These are phyloP conservation scores for Strobilomyces echinocephalus DNA, from an alignment of 768 basidiomycete species.

Conservation along the genomic window DNA sequence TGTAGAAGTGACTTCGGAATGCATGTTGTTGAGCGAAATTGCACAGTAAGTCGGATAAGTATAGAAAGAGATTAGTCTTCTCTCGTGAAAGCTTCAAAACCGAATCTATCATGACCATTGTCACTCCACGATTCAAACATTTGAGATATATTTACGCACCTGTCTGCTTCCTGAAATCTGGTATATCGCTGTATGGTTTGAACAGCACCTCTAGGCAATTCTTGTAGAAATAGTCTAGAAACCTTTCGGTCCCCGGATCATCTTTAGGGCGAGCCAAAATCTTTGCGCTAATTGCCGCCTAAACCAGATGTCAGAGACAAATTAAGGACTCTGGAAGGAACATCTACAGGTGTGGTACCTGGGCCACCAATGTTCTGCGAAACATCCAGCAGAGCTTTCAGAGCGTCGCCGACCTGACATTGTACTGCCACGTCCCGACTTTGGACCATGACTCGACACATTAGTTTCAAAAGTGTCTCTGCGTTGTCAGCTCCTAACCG, in stretches of 20 bases:
- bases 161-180: slow-evolving; percentile 55
- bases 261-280: slow-evolving; percentile 63
- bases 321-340: neutral
- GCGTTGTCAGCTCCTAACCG: slow-evolving; percentile 58
- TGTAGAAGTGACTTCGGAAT: slow-evolving; percentile 87
- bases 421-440: slow-evolving; percentile 84
- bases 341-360: slow-evolving; percentile 34
- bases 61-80: slow-evolving; percentile 77
- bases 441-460: slow-evolving; percentile 71
- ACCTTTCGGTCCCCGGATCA: slow-evolving; percentile 81
- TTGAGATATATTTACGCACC: slow-evolving; percentile 27
- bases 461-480: slow-evolving; percentile 69
- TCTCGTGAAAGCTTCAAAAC: slow-evolving; percentile 60
- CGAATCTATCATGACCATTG: slow-evolving; percentile 37
- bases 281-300: slow-evolving; percentile 37
- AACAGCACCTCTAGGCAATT: slow-evolving; percentile 72
- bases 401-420: slow-evolving; percentile 83
- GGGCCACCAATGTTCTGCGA: slow-evolving; percentile 42
- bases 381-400: slow-evolving; percentile 79
- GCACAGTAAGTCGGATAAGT: slow-evolving; percentile 87
- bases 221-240: slow-evolving; percentile 93
- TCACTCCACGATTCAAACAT: slow-evolving; percentile 3
- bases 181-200: slow-evolving; percentile 70
- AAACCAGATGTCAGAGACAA: slow-evolving; percentile 5
- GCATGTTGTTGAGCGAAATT: slow-evolving; percentile 85